These are phyloP conservation scores for Senna siamea DNA, from an alignment of 306 rosid species.

Conservation along the genomic window DNA sequence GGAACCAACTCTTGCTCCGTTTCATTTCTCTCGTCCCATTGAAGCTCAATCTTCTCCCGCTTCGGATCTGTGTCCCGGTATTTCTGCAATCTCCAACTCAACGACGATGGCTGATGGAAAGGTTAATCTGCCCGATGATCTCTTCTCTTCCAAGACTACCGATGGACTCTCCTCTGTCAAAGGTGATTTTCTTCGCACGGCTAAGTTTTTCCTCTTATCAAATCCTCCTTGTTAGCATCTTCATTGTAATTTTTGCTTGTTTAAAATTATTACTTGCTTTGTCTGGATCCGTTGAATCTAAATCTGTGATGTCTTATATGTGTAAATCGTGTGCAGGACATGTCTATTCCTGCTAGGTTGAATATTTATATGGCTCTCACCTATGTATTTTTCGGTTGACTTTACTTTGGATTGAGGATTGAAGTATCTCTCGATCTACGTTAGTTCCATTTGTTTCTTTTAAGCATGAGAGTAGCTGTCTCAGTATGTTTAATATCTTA, in stretches of 20 bases:
- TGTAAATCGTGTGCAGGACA: constrained; percentile 38
- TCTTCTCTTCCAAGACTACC: constrained; percentile 49
- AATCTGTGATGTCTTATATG: constrained; percentile 33
- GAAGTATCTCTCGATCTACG: constrained; percentile 37
- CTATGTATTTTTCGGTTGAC: constrained; percentile 31
- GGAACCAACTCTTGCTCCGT: constrained; percentile 21
- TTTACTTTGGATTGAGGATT: constrained; percentile 43
- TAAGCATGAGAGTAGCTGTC: neutral
- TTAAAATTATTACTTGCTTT: constrained; percentile 24
- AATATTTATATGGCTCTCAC: constrained; percentile 14
- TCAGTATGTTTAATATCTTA: constrained; percentile 16
- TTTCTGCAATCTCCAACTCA: constrained; percentile 40
- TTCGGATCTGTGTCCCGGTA: constrained; percentile 39
- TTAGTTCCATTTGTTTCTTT: neutral
- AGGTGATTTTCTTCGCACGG: constrained; percentile 48
- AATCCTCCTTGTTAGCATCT: constrained; percentile 13
- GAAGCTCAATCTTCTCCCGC: constrained; percentile 4
- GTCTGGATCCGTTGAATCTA: constrained; percentile 50
- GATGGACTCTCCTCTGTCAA: constrained; percentile 50
- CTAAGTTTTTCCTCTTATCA: neutral
- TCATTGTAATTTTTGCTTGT: constrained; percentile 2
- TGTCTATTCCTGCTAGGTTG: constrained; percentile 26
- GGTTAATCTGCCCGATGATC: constrained; percentile 71
- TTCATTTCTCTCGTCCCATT: constrained; percentile 33
- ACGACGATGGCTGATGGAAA: constrained; percentile 58